Conservation (phyloP, 2,329 filamentous ascomycete genomes). For the Beauveria brongniartii region DNA sequence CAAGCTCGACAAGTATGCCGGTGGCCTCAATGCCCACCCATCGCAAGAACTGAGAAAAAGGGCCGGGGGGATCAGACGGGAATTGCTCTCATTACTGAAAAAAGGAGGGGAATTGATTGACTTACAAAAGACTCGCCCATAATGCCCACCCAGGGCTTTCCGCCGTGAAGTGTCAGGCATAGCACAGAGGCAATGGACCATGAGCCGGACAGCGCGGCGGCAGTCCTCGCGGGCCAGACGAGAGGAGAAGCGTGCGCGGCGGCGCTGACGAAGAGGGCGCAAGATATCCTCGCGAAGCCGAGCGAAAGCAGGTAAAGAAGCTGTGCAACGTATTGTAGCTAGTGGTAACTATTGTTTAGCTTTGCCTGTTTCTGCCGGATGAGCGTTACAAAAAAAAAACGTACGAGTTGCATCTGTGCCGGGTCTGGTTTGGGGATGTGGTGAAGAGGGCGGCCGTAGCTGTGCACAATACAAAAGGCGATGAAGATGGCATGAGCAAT, state of each 20-base stretch:
- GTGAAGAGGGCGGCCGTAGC: not conserved
- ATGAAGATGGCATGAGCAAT: not conserved
- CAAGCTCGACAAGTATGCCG: not conserved
- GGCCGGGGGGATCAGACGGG: too few species aligned
- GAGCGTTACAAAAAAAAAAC: not conserved
- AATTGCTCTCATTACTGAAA: too few species aligned
- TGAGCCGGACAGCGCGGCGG: not conserved
- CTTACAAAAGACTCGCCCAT: not conserved
- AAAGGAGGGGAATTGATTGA: not conserved
- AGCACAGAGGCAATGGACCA: not conserved
- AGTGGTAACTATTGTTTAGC: too few species aligned
- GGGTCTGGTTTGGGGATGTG: not conserved
- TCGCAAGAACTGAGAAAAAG: not conserved
- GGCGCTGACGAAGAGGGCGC: not conserved
- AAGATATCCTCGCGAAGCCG: not conserved
- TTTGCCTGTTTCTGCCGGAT: too few species aligned
- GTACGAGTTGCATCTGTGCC: not conserved
- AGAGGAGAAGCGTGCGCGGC: not conserved
- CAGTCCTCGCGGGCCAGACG: not conserved
- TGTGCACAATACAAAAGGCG: not conserved
- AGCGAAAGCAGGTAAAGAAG: not conserved
- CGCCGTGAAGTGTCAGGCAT: not conserved
- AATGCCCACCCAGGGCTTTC: not conserved
- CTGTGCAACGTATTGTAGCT: not conserved
- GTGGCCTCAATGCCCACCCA: conserved; percentile 3